phyloP scores from a whole-genome alignment of 1,284 basidiomycete genomes.

The Testicularia cyperi region DNA sequence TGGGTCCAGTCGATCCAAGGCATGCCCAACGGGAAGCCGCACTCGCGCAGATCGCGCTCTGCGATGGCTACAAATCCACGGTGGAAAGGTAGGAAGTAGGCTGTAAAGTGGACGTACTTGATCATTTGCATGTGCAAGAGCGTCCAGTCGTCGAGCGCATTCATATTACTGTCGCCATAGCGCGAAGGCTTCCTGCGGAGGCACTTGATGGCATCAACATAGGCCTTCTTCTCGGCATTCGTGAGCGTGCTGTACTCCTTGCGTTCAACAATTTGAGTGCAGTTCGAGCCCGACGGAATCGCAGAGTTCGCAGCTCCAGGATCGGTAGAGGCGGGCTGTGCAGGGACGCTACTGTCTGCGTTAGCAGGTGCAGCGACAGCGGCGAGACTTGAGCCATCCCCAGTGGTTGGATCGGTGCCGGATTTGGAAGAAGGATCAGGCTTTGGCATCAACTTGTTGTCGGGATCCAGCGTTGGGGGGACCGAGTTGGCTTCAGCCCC shows the following conservation, averaged over 20 bases:
- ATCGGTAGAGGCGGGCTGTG: no score
- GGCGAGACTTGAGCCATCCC: background rate
- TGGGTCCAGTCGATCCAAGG: conserved; percentile 31
- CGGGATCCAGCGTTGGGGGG: conserved; percentile 5
- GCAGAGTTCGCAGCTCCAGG: no score
- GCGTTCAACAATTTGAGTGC: conserved; percentile 5
- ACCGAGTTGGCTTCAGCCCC: conserved; percentile 5
- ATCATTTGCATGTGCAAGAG: conserved; percentile 32
- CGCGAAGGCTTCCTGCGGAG: conserved; percentile 23
- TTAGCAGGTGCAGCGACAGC: background rate
- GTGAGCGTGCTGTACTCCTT: conserved; percentile 21
- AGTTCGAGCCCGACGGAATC: background rate
- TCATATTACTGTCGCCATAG: conserved; percentile 6
- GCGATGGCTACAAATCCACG: conserved; percentile 13
- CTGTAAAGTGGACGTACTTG: conserved; percentile 29
- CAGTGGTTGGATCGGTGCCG: background rate
- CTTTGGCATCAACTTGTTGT: conserved; percentile 5
- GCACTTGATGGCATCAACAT: conserved; percentile 16
- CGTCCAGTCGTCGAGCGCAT: conserved; percentile 22
- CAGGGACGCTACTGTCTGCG: no score
- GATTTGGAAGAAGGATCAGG: background rate
- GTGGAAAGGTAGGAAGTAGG: conserved; percentile 24
- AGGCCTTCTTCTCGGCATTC: conserved; percentile 7
- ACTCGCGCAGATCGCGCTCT: conserved; percentile 18
- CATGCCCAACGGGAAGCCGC: conserved; percentile 12